A percentile compares a stretch with the other conserved stretches of the same genome.
phyloP scores from a whole-genome alignment of 140 eudicot species.

The Senecio squalidus region DNA sequence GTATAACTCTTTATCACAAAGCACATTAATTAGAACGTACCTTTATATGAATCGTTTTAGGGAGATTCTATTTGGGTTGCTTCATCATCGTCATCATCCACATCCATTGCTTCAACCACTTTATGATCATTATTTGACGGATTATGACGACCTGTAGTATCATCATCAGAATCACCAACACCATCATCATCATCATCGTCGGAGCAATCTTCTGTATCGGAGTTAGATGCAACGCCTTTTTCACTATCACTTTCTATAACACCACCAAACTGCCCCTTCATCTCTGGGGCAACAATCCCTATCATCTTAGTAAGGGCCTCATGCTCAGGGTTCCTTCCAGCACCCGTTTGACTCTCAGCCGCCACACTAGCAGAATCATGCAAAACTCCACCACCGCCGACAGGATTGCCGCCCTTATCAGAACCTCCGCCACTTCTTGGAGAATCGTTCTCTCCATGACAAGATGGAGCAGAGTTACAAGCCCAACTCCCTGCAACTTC shows the following conservation, averaged over 20 bases:
- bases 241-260: slow-evolving; percentile 39
- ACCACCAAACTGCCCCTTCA: slow-evolving; percentile 51
- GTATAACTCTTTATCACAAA: too few relatives aligned
- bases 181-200: slow-evolving; percentile 49
- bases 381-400: slow-evolving; percentile 22
- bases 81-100: slow-evolving; percentile 38
- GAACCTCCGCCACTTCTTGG: slow-evolving; percentile 37
- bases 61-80: slow-evolving; percentile 53
- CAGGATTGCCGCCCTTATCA: slow-evolving; percentile 17
- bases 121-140: slow-evolving; percentile 16
- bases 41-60: slow-evolving; percentile 4
- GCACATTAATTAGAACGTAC: slow-evolving; percentile 6
- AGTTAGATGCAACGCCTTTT: slow-evolving; percentile 39
- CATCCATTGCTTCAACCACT: slow-evolving; percentile 32
- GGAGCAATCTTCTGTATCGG: slow-evolving; percentile 62
- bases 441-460: slow-evolving; percentile 81
- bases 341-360: slow-evolving; percentile 74
- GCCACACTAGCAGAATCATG: slow-evolving; percentile 48
- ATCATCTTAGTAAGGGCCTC: slow-evolving; percentile 59
- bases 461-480: slow-evolving; percentile 65
- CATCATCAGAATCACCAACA: slow-evolving; percentile 50
- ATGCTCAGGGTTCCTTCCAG: slow-evolving; percentile 43
- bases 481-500: slow-evolving; percentile 98
- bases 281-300: slow-evolving; percentile 73
- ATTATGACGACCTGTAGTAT: slow-evolving; percentile 25